These are phyloP conservation scores for Dicorynia guianensis DNA, from an alignment of 306 rosid genomes.

Conservation along the genomic window DNA sequence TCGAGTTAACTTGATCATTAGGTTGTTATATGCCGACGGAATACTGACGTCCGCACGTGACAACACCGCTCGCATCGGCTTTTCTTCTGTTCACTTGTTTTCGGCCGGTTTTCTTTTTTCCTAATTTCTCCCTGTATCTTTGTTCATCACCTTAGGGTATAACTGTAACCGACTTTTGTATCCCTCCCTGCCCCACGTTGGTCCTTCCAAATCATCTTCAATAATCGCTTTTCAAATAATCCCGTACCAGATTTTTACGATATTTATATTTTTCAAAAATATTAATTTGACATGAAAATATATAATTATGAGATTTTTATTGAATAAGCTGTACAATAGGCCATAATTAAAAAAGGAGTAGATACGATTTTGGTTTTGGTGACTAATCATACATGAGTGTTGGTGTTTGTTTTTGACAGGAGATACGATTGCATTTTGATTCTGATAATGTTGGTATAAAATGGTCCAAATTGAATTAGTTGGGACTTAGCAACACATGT, in stretches of 20 bases:
- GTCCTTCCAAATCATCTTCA: too few species aligned
- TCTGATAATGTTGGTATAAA: too few species aligned
- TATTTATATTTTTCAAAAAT: too few species aligned
- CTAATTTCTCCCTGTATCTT: slow-evolving; percentile 10
- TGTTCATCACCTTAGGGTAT: slow-evolving; percentile 19
- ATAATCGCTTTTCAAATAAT: too few species aligned
- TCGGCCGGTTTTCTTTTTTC: slow-evolving; percentile 38
- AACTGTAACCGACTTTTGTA: background rate
- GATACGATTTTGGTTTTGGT: too few species aligned
- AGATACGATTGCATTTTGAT: background rate
- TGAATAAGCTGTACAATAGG: background rate
- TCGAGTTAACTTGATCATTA: slow-evolving; percentile 46
- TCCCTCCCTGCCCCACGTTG: background rate
- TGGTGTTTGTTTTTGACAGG: background rate
- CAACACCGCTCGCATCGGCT: slow-evolving; percentile 41
- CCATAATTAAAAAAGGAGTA: too few species aligned
- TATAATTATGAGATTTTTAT: background rate
- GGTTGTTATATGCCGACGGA: slow-evolving; percentile 55
- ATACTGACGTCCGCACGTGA: slow-evolving; percentile 60
- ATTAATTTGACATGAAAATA: too few species aligned
- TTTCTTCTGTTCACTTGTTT: slow-evolving; percentile 37
- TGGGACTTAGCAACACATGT: background rate
- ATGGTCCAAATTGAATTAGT: too few species aligned
- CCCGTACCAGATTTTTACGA: too few species aligned
- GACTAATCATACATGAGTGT: too few species aligned